These are phyloP conservation scores for Chloranthus sessilifolius DNA, from an alignment of 164 flowering plant species.

Conservation along the genomic window DNA sequence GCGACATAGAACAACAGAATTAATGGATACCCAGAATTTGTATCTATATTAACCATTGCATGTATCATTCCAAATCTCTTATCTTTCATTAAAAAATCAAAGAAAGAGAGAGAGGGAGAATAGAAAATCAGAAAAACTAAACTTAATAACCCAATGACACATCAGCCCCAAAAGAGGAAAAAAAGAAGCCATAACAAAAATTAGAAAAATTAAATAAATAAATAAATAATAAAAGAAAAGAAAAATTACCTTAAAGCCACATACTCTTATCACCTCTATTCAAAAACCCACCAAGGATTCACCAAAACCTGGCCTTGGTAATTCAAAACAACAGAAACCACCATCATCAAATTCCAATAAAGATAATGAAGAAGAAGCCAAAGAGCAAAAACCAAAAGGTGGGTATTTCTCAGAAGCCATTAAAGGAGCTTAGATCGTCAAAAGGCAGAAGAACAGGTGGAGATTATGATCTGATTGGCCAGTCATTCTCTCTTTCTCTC, in stretches of 20 bases:
- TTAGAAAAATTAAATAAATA: constrained; percentile 4
- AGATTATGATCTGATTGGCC: constrained; percentile 79
- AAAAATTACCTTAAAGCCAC: constrained; percentile 68
- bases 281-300: constrained; percentile 32
- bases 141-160: neutral
- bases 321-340: constrained; percentile 32
- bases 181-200: constrained; percentile 8
- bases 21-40: too few species aligned
- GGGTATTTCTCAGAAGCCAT: constrained; percentile 39
- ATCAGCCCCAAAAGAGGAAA: neutral
- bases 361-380: constrained; percentile 4
- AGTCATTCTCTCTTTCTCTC: too few species aligned
- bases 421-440: constrained; percentile 66
- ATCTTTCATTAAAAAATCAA: too few species aligned
- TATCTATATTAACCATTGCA: too few species aligned
- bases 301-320: constrained; percentile 26
- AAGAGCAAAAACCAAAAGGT: constrained; percentile 19
- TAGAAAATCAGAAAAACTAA: too few species aligned
- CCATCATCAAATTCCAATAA: constrained; percentile 15
- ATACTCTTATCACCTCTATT: constrained; percentile 33
- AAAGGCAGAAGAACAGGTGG: constrained; percentile 30
- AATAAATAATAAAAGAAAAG: constrained; percentile 1
- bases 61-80: too few species aligned
- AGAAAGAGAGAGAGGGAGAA: too few species aligned
- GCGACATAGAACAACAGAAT: too few species aligned